Percentiles rank a stretch among this genome's conserved stretches.
Evolutionary conservation across 306 rosid genomes (phyloP).

Genomic region (Lablab purpureus): DNA sequence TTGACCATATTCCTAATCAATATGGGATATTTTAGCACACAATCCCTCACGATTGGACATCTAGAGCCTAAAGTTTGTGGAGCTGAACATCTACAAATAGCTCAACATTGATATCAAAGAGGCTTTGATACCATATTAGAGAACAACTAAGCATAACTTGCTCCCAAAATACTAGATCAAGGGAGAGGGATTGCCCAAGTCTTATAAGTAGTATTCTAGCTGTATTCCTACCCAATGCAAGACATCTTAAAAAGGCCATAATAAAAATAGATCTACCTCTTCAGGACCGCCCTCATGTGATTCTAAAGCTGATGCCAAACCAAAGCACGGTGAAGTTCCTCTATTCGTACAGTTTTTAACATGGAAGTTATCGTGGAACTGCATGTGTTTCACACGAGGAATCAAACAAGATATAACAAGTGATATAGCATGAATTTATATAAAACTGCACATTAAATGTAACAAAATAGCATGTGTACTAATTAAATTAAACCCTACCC

Average conservation of each 20-base stretch:
- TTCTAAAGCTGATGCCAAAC: constrained; percentile 50
- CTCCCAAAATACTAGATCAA: background rate
- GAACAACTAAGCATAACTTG: background rate
- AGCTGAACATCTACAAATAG: background rate
- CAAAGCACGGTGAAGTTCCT: constrained; percentile 39
- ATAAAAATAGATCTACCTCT: constrained; percentile 68
- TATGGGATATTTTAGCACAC: background rate
- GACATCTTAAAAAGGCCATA: constrained; percentile 17
- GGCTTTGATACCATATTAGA: background rate
- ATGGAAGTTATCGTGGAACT: constrained; percentile 81
- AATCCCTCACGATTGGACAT: background rate
- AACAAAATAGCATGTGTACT: constrained; percentile 36
- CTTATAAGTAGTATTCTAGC: background rate
- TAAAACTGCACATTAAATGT: constrained; percentile 32
- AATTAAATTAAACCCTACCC: constrained; percentile 72
- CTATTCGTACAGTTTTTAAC: constrained; percentile 56
- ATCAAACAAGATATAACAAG: constrained; percentile 44
- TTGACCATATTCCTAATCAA: background rate
- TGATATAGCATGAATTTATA: constrained; percentile 21
- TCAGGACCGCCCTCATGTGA: constrained; percentile 81
- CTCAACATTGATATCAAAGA: background rate
- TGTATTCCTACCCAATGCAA: background rate
- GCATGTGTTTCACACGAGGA: constrained; percentile 49
- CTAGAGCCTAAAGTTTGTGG: background rate
- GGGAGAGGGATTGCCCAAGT: too few relatives aligned